Evolutionary conservation across 202 grass and related monocot genomes (phyloP), one percentile per base, ranked within the genome.

Genomic region (Panicum virgatum): DNA sequence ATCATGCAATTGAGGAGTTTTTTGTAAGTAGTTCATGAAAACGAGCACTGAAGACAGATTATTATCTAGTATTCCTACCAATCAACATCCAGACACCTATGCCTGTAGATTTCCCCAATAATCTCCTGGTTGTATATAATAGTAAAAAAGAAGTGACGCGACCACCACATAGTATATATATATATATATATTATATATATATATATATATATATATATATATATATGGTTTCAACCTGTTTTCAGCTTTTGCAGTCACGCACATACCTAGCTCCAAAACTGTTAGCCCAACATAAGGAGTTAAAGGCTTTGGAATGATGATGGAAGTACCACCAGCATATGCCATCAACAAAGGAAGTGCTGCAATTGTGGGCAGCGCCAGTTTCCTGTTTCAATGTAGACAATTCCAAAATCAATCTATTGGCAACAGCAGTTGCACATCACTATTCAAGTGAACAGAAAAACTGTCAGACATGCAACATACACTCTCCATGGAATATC

Each of bases 401-500:
- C 29, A 54, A 78, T 80, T 92, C 34, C 23, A 61, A 85, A 76
- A 69, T 53, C 29, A 85, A 68, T 15, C 65, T 61, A 67, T 78
- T 22, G 79, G 12, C 20, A 48, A 69, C 43, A 79, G 45, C 47
- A 38, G 37, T 32, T 75, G 25, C 9, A 60, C 34, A 43, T 8
- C 51, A 69, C 26, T 22, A 13, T 25, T 64, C 16, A 40, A 51
- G 44, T 56, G 30, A 81, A 58, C 19, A 72, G 58, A 72, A 76
- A 77, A 47, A 25, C 40, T 65, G 48, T 85, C 8, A 40, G 60
- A 54, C 4, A 69, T 82, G 69, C 46, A 90, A 89, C 96, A 72
- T 98, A 98, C 96, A 96, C 90, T 96, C 96, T 96, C 96, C 96
- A 98, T 52, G 96, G 96, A 70, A 98, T 37, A 84, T 98, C 96